Percentiles rank a stretch among this genome's conserved stretches.
Evolutionary conservation across 495 filamentous ascomycete species (phyloP).

Genomic region (Penicillium herquei): DNA sequence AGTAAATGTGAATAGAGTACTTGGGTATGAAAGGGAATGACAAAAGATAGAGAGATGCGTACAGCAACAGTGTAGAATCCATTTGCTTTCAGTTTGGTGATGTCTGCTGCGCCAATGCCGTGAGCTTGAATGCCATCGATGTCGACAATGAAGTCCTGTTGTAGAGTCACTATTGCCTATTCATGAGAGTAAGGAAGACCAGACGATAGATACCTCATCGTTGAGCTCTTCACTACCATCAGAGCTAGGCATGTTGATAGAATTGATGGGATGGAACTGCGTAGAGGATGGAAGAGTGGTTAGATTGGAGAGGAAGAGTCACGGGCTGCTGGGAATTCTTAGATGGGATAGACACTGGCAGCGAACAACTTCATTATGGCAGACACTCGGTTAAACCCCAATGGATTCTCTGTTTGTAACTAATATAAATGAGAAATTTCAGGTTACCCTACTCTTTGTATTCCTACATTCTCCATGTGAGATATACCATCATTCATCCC

Average conservation of each 20-base stretch:
- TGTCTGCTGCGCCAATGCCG: conserved; percentile 72
- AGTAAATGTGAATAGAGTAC: neutral
- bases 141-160: conserved; percentile 66
- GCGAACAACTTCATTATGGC: too few relatives aligned
- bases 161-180: neutral
- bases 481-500: too few relatives aligned
- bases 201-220: conserved; percentile 43
- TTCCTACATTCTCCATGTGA: too few relatives aligned
- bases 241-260: conserved; percentile 46
- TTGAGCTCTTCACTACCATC: conserved; percentile 53
- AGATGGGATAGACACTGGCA: too few relatives aligned
- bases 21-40: neutral
- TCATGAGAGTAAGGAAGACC: neutral
- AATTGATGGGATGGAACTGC: neutral
- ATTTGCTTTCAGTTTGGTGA: conserved; percentile 69
- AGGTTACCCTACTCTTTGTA: too few relatives aligned
- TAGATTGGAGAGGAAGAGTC: neutral
- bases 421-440: too few relatives aligned
- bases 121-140: conserved; percentile 74
- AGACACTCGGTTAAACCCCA: too few relatives aligned
- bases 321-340: too few relatives aligned
- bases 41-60: conserved; percentile 6
- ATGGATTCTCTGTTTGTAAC: too few relatives aligned
- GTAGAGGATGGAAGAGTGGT: neutral
- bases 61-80: conserved; percentile 73